A percentile compares a stretch with the other conserved stretches of the same genome.
Conservation (phyloP, 2,329 filamentous ascomycete species). For the Didymella keratinophila region DNA sequence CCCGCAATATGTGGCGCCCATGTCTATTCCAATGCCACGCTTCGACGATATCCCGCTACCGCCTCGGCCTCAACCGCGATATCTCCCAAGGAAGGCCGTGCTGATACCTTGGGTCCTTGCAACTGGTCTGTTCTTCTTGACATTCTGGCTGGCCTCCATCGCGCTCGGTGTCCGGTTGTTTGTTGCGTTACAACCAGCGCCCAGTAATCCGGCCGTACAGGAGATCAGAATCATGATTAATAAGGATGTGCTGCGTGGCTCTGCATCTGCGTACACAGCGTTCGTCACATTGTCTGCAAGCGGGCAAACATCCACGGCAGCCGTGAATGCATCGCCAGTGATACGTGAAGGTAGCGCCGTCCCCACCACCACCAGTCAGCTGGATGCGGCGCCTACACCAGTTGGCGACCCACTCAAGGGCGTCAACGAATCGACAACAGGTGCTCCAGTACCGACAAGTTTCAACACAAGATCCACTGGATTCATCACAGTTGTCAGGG, state of each 20-base stretch:
- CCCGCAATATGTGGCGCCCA: conserved; percentile 17
- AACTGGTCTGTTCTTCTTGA: conserved; percentile 33
- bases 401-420: neutral
- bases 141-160: conserved; percentile 35
- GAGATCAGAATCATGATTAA: conserved; percentile 32
- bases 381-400: conserved; percentile 10
- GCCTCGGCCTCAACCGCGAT: conserved; percentile 15
- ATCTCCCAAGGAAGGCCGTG: conserved; percentile 11
- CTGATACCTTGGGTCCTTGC: conserved; percentile 38
- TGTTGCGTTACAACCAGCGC: conserved; percentile 22
- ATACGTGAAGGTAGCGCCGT: neutral
- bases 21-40: conserved; percentile 3
- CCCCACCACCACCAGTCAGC: conserved; percentile 9
- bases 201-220: conserved; percentile 14
- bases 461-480: conserved; percentile 12
- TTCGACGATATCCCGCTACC: conserved; percentile 22
- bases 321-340: neutral
- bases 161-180: conserved; percentile 30
- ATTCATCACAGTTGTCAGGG: conserved; percentile 12
- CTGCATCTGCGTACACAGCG: conserved; percentile 4
- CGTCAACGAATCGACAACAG: conserved; percentile 4
- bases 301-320: neutral
- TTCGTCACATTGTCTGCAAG: conserved; percentile 2
- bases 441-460: neutral
- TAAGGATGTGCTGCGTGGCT: conserved; percentile 15